Evolutionary conservation across 2,329 filamentous ascomycete genomes (phyloP), one percentile per base, ranked within the genome.

Genomic region (Pseudofabraea citricarpa): DNA sequence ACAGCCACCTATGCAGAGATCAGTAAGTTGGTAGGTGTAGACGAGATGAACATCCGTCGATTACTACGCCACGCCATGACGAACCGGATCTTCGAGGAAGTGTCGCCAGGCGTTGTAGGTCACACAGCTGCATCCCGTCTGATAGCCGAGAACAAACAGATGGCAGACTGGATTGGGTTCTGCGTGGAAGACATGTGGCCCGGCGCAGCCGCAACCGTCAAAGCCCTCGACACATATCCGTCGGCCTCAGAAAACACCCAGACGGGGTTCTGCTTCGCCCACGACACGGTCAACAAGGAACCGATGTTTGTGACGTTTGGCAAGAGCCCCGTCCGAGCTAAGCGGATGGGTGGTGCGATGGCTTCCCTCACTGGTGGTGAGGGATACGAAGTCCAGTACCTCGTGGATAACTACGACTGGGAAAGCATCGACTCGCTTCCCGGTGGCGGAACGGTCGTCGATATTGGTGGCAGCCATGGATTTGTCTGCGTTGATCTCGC

Each of bases 401-500:
- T 82, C 8, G 65, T 79, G 2, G 61, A 75, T 27, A 72, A 70
- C 33, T 81, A 74, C 51, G 72, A 79, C 52, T 73, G 81, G 52
- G 59, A 65, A 1, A 65, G 64, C 1, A 57, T 80, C 2, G 65
- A 77, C 40, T 59, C 59, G 1, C 54, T 46, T 1, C 27, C 27
- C 3, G 27, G 27, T 31, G 59, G 60, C 5, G 77, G 71, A 3
- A 75, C 67, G 0, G 61, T 83, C 29, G 75, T 83, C 4, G 78
- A 83, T 43, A 53, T 80, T 12, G 79, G 79, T 8, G 79, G 79
- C 2, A 75, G 72, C 15, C 73, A 75, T 41, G 79, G 79, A 0
- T 75, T 78, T 36, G 71, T 74, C n/a, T 72, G 67, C 36, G 66
- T 75, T n/a, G 74, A 71, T 3, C 62, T 83, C 33, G 79, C 75